Evolutionary conservation across 345 rosid species (phyloP).

Genomic region (Citrus inodora): DNA sequence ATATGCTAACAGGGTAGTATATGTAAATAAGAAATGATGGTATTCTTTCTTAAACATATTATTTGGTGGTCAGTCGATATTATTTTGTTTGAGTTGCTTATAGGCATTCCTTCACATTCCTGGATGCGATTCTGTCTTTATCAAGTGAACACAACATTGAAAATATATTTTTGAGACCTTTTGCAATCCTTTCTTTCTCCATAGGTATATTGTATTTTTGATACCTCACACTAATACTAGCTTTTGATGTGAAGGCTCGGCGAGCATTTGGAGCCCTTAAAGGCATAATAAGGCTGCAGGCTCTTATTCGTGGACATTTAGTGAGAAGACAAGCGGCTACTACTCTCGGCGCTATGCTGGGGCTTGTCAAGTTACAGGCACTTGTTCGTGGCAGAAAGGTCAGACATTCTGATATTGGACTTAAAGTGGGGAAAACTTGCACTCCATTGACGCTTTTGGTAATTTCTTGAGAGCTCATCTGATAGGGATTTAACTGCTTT

Average conservation of each 20-base stretch:
- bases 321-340: conserved; percentile 89
- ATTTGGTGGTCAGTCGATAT: too few species aligned
- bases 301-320: conserved; percentile 91
- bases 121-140: background rate
- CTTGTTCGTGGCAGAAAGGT: too few species aligned
- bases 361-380: conserved; percentile 63
- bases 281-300: conserved; percentile 97
- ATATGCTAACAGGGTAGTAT: too few species aligned
- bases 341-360: conserved; percentile 71
- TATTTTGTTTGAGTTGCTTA: too few species aligned
- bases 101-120: background rate
- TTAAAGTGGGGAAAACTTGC: too few species aligned
- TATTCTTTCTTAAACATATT: conserved; percentile 25
- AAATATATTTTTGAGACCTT: background rate
- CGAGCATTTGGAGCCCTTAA: conserved; percentile 89
- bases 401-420: too few species aligned
- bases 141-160: background rate
- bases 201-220: conserved; percentile 1
- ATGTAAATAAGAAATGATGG: conserved; percentile 29
- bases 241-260: conserved; percentile 67
- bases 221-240: conserved; percentile 25
- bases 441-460: too few species aligned
- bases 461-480: too few species aligned
- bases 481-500: too few species aligned
- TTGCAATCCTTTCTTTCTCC: background rate